Base-by-base conservation (phyloP, 306 rosid genomes). In the Bauhinia variegata region DNA sequence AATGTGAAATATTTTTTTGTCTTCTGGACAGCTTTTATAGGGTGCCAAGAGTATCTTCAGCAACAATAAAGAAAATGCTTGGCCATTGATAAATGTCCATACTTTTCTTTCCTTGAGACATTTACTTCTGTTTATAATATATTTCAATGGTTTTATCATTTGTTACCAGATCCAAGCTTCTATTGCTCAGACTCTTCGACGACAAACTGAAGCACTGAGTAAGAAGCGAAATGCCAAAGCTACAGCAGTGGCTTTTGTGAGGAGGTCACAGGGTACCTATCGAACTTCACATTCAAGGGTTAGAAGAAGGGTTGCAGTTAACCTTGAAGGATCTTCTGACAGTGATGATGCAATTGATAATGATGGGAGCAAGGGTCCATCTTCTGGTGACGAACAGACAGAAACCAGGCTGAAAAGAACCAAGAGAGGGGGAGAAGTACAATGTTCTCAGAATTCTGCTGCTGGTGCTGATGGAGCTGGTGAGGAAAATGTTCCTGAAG, bases 81-180 rank as follows among this genome's bases (percentile, higher is more conserved):
- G 58, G 60, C 57, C 55, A 49, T 11, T 53, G 10, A 53, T 44
- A 62, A 38, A 13, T 54, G 54, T 34, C 69, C 19, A 18, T 3
- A 13, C 58, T 53, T 12, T 69, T 16, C 32, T n/a, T 9, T 31
- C 28, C 48, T 49, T 13, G 31, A 54, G 50, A 65, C 37, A 38
- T 68, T 71, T 55, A 12, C 57, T 43, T 67, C 10, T 56, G 71
- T 53, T 65, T 63, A 34, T 44, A 54, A 43, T 61, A 60, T 63
- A 17, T 68, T 70, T 66, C 47, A 60, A 65, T 43, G 36, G 66
- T 63, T 38, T 34, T 67, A 39, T 32, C 34, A 52, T 61, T 63
- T 72, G 11, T 67, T 54, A 53, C 34, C 86, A 88, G 97, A 84
- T 87, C 60, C 95, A 88, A 80, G 85, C 86, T 72, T 80, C 87